Base-by-base conservation (phyloP, 1,284 basidiomycete genomes). In the Ustilago vetiveriae region DNA sequence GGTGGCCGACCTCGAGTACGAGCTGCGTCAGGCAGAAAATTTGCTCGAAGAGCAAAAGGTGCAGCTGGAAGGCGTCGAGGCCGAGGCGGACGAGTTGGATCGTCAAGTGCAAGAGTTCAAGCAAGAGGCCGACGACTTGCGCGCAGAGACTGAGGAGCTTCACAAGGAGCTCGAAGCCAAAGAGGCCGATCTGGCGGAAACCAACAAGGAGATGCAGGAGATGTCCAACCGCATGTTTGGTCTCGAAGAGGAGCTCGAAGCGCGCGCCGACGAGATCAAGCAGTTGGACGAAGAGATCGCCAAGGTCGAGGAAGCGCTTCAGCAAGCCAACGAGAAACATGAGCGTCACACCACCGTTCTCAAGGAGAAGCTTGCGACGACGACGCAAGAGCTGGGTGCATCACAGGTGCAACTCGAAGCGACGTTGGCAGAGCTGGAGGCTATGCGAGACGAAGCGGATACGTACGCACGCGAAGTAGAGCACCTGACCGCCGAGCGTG, bases 231-330 rank as follows among this genome's bases (percentile, higher is more conserved):
- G 63, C 47, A 58, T 66, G 57, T 67, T 62, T 24, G 60, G 54
- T 4, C 55, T 70, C 13, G 76, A 79, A 29, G 62, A 76, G 36
- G 63, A 70, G 46, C 51, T 65, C 32, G 70, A 74, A 46, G 56
- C 58, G 39, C 49, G 70, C 11, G 64, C 53, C n/a, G 70, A 67
- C 38, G 75, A 91, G 75, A 86, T 90, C 54, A 82, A 82, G 33
- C 76, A 81, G 33, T 76, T 84, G 4, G 82, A 84, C 49, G 80
- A 83, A 9, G 85, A 85, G 56, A 79, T 81, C 21, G 90, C 91
- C 71, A 89, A 90, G 52, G 86, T 93, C 26, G 88, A 90, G 22
- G 83, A 83, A 1, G 87, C 90, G 76, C 81, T 91, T 17, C 84
- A 88, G 84, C 56, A 87, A 86, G 81, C 67, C 32, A 70, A 73